Percentiles rank a stretch among this genome's conserved stretches.
Evolutionary conservation across 768 basidiomycete genomes (phyloP).

Genomic region (Pisolithus tinctorius): DNA sequence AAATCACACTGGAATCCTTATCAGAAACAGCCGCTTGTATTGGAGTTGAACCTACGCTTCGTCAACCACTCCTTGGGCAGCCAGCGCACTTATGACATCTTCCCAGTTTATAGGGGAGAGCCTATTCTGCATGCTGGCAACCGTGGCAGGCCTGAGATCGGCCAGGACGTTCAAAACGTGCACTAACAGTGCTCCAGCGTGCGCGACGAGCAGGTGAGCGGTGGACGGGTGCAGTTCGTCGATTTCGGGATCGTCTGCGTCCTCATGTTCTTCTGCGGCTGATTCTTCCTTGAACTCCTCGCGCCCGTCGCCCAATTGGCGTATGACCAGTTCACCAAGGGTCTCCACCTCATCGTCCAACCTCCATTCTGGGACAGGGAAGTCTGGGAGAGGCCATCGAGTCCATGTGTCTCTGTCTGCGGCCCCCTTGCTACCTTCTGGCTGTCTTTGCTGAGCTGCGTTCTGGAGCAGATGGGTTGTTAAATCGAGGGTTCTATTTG

Average conservation of each 20-base stretch:
- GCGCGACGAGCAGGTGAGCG: conserved; percentile 34
- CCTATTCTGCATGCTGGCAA: conserved; percentile 60
- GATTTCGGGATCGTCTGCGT: conserved; percentile 24
- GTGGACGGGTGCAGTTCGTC: conserved; percentile 23
- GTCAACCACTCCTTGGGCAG: conserved; percentile 32
- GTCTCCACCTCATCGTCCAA: conserved; percentile 61
- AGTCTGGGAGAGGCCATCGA: conserved; percentile 70
- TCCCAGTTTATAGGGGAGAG: conserved; percentile 58
- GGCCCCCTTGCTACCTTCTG: conserved; percentile 19
- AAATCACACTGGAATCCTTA: conserved; percentile 13
- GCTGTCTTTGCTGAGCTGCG: conserved; percentile 4
- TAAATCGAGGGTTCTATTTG: conserved; percentile 51
- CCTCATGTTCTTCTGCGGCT: conserved; percentile 17
- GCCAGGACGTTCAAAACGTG: conserved; percentile 49
- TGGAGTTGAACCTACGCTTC: conserved; percentile 15
- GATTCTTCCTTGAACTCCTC: conserved; percentile 1
- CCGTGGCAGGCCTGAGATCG: conserved; percentile 46
- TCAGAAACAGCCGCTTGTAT: neutral
- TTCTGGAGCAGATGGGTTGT: conserved; percentile 40
- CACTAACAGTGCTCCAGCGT: conserved; percentile 40
- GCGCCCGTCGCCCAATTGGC: conserved; percentile 3
- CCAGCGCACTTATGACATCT: conserved; percentile 48
- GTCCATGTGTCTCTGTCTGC: conserved; percentile 51
- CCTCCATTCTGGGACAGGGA: conserved; percentile 61
- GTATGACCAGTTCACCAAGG: conserved; percentile 36